These are phyloP conservation scores for Deinandra increscens DNA, from an alignment of 129 eudicot species.

Conservation along the genomic window DNA sequence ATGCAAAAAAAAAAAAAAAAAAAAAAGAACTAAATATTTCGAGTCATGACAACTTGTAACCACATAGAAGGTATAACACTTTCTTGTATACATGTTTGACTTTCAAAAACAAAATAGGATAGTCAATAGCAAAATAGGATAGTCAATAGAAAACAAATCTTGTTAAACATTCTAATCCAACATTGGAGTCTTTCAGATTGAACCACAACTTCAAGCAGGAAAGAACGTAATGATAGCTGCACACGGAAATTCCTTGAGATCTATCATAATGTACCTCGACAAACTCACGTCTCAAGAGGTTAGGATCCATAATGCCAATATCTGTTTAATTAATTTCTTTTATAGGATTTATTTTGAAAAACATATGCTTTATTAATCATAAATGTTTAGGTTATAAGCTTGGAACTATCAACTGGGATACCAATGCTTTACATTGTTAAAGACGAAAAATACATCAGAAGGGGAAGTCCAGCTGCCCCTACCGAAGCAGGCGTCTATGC, in stretches of 20 bases:
- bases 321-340: neutral
- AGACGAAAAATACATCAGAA: constrained; percentile 75
- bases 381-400: constrained; percentile 69
- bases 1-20: neutral
- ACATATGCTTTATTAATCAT: neutral
- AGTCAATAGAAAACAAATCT: neutral
- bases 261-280: constrained; percentile 98
- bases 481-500: constrained; percentile 94
- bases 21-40: neutral
- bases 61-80: no score
- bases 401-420: constrained; percentile 92
- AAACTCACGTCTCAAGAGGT: constrained; percentile 95
- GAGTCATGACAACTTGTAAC: no score
- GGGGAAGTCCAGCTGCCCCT: constrained; percentile 94
- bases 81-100: neutral
- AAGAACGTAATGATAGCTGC: constrained; percentile 98
- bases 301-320: neutral
- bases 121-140: neutral
- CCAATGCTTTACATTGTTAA: constrained; percentile 92
- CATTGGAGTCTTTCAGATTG: constrained; percentile 53
- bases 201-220: constrained; percentile 80
- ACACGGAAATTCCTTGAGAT: constrained; percentile 95
- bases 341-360: neutral
- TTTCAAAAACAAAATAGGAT: neutral
- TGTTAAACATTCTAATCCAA: constrained; percentile 2